Base-by-base conservation (phyloP, 1,139 yeast species). In the Magnusiomyces fungicola region DNA sequence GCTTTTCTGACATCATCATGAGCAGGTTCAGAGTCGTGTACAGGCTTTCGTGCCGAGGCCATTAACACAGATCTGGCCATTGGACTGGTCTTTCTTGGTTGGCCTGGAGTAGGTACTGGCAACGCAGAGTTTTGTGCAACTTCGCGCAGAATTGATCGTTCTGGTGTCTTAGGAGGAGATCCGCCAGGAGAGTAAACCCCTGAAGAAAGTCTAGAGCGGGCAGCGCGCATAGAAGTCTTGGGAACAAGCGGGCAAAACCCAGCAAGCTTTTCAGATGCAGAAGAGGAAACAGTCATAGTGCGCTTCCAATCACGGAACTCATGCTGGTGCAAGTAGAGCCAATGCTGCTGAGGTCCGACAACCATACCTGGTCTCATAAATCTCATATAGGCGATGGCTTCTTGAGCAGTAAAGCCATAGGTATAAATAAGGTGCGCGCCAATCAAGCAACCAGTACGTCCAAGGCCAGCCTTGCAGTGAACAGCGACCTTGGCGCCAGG, bases 291-390 rank as follows among this genome's bases (percentile, higher is more conserved):
- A n/a, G 81, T 79, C 96, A 87, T 89, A 6, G 97, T 89, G 60
- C 83, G 85, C 64, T 90, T 79, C 97, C 98, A 92, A 60, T 89
- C 96, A 60, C 97, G 77, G 67, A 92, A 92, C 59, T 89, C 96
- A 65, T 89, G 84, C 67, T 92, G 98, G 65, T 92, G 96, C 58
- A 92, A 76, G 63, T 92, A 94, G 50, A 92, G 74, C 98, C 98
- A 92, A 69, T 92, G 98, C 64, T 92, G 98, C 66, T 92, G 98
- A 1, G 98, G 98, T 0, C 98, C 98, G 34, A 92, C 98, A 16
- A 92, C 97, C 98, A 92, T 92, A 30, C 98, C 98, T 0, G 98
- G 98, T 58, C 98, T 79, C 56, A 92, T 75, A 79, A 92, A 86
- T 65, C 98, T 78, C 94, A 92, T 86, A 63, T 89, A 92, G 1